These are phyloP conservation scores for Beta corolliflora DNA, from an alignment of 179 eudicot species.

Conservation along the genomic window DNA sequence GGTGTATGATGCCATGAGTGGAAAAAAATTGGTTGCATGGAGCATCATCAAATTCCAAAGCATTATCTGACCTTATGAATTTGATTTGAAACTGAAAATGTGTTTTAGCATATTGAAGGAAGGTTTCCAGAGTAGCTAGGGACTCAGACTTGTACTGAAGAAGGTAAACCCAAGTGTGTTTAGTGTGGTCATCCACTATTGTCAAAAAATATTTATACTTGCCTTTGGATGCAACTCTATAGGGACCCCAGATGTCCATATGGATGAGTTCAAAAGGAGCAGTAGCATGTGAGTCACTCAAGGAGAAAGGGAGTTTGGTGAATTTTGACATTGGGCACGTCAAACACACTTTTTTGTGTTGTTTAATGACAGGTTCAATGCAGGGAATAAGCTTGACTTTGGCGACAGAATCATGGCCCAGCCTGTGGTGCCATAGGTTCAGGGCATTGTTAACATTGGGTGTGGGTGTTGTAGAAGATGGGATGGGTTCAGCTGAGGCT, in stretches of 20 bases:
- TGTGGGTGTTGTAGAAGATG: no score
- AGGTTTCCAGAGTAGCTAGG: background rate
- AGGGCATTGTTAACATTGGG: background rate
- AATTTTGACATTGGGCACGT: background rate
- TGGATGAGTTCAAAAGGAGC: background rate
- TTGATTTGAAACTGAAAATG: background rate
- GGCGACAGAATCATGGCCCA: background rate
- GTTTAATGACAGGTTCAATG: no score
- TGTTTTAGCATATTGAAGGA: background rate
- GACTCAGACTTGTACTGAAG: background rate
- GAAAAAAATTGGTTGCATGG: no score
- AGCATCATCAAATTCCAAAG: background rate
- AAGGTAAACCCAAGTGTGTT: background rate
- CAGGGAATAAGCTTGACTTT: no score
- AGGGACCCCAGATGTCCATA: background rate
- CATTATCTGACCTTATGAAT: background rate
- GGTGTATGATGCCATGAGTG: no score
- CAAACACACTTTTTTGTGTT: background rate
- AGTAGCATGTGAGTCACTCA: background rate
- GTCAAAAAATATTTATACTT: background rate
- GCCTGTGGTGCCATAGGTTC: background rate
- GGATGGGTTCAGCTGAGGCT: no score
- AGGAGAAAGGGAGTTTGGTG: background rate
- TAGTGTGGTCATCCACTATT: background rate
- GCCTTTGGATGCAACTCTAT: background rate